Evolutionary conservation across 306 rosid species (phyloP).

Genomic region (Echinosophora koreensis): DNA sequence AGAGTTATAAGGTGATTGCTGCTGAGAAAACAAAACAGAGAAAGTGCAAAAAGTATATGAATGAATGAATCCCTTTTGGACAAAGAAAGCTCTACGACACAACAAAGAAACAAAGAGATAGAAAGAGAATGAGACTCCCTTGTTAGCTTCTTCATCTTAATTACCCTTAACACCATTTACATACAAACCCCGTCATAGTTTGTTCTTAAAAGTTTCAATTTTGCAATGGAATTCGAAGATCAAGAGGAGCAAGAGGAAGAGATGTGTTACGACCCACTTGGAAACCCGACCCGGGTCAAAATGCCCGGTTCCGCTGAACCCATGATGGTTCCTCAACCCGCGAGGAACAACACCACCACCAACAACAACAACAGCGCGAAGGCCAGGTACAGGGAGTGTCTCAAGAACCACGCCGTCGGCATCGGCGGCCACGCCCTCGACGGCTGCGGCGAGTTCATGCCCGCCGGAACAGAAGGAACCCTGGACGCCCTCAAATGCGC

Average conservation of each 20-base stretch:
- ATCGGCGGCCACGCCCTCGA: slow-evolving; percentile 92
- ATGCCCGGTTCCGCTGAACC: slow-evolving; percentile 39
- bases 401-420: slow-evolving; percentile 88
- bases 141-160: slow-evolving; percentile 5
- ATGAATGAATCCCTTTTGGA: slow-evolving; percentile 45
- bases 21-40: slow-evolving; percentile 24
- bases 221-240: slow-evolving; percentile 81
- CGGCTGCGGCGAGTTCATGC: slow-evolving; percentile 90
- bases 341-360: slow-evolving; percentile 42
- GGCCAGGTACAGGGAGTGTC: slow-evolving; percentile 82
- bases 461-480: slow-evolving; percentile 79
- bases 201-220: not conserved
- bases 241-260: slow-evolving; percentile 83
- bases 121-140: not conserved
- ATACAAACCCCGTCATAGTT: not conserved
- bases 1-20: slow-evolving; percentile 30
- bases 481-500: slow-evolving; percentile 91
- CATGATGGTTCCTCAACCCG: slow-evolving; percentile 41
- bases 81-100: slow-evolving; percentile 36
- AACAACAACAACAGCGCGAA: too few species aligned
- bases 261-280: slow-evolving; percentile 75
- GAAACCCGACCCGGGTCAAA: slow-evolving; percentile 59
- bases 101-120: slow-evolving; percentile 34
- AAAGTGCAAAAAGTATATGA: slow-evolving; percentile 67
- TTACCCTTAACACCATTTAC: not conserved